These are phyloP conservation scores for Xylaria sp. DNA, from an alignment of 2,329 filamentous ascomycete genomes.

Conservation along the genomic window DNA sequence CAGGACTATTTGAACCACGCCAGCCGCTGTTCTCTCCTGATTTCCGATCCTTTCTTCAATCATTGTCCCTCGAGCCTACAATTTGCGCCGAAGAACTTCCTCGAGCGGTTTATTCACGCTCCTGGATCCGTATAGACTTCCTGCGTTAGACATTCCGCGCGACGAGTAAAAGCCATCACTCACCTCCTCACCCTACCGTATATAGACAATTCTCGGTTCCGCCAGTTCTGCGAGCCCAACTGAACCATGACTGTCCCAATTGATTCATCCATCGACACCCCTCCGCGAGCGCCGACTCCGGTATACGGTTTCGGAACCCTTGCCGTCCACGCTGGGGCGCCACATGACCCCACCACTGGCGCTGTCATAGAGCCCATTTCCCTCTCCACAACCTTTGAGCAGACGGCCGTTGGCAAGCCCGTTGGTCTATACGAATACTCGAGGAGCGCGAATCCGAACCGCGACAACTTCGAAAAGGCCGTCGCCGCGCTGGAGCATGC, in stretches of 20 bases:
- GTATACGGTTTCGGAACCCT: slow-evolving; percentile 87
- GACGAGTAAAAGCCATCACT: neutral
- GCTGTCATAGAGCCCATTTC: slow-evolving; percentile 97
- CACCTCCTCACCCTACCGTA: neutral
- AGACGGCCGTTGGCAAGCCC: slow-evolving; percentile 84
- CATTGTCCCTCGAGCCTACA: neutral
- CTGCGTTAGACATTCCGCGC: neutral
- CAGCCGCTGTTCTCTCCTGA: neutral
- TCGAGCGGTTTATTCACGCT: neutral
- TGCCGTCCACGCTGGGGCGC: slow-evolving; percentile 91
- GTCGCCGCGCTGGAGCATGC: slow-evolving; percentile 93
- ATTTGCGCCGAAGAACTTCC: neutral
- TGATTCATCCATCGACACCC: slow-evolving; percentile 67
- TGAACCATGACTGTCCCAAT: slow-evolving; percentile 36
- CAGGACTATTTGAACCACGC: slow-evolving; percentile 5
- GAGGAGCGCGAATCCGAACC: slow-evolving; percentile 91
- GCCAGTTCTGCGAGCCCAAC: neutral
- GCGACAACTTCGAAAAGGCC: slow-evolving; percentile 90
- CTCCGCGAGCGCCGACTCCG: slow-evolving; percentile 74
- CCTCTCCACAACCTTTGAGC: slow-evolving; percentile 94
- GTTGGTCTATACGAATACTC: slow-evolving; percentile 93
- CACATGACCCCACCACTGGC: slow-evolving; percentile 88
- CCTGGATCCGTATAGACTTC: neutral
- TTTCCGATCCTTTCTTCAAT: neutral
- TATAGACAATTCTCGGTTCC: neutral